Evolutionary conservation across 352 stramenopile species (phyloP), one percentile per base, ranked within the genome.

Genomic region (Aphanomyces invadans): DNA sequence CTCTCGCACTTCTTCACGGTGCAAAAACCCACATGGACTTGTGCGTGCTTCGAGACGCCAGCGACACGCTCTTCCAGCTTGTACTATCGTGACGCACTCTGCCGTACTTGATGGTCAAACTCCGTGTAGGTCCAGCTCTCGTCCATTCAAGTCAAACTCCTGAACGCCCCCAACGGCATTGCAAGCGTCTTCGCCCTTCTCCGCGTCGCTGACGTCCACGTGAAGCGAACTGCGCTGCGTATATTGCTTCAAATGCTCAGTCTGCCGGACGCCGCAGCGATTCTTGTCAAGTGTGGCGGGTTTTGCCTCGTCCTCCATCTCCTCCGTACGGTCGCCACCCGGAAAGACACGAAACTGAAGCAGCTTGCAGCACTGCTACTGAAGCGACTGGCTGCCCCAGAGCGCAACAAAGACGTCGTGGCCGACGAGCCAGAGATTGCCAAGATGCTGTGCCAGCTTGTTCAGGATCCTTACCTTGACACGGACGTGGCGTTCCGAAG

Each of bases 121-220:
- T n/a, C n/a, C n/a, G n/a, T n/a, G n/a, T 19, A 39, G 72, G 76
- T 76, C 0, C 79, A 75, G 26, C 55, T 90, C 9, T 66, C 76
- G 28, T 65, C 70, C 19, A 69, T 87, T 49, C 86, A 90, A 57
- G 31, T 70, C 29, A 86, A 89, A 44, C 63, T 95, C 46, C 73
- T 92, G 5, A 72, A 83, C 49, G 75, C 81, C 1, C 82, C 86
- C 17, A 75, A 86, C 31, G 83, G 83, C 12, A 69, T 92, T 28
- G 77, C 89, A 39, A 87, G 76, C 39, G 66, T 92, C 10, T 90
- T 92, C 55, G 72, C 79, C 25, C 65, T 95, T 26, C 61, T 90
- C 2, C 75, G 85, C 31, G 77, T 80, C 2, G 42, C 69, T 19
- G 76, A 89, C 39, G 33, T 80, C 10, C 79, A 81, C 28, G 60